Percentiles rank a stretch among this genome's conserved stretches.
phyloP scores from a whole-genome alignment of 345 rosid genomes.

The Lenwebbia sp. region DNA sequence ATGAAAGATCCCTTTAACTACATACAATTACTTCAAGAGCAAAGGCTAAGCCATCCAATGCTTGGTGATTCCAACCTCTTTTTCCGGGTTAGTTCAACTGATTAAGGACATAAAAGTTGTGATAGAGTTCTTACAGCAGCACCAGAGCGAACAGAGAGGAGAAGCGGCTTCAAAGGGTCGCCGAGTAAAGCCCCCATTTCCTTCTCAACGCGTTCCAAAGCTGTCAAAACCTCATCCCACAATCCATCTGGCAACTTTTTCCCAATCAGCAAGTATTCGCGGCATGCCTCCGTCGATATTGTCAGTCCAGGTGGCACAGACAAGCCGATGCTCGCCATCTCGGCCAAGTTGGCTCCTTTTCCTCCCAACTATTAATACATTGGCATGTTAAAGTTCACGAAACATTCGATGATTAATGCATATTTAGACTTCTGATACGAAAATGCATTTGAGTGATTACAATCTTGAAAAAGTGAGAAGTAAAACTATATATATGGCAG shows the following conservation, averaged over 20 bases:
- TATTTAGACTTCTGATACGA: not conserved
- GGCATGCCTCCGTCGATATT: conserved; percentile 92
- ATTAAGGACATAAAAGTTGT: not conserved
- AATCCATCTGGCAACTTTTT: conserved; percentile 53
- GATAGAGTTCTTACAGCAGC: conserved; percentile 65
- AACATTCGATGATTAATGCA: not conserved
- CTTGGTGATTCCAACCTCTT: not conserved
- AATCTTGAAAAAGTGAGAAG: not conserved
- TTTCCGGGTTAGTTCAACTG: not conserved
- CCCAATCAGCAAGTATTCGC: conserved; percentile 55
- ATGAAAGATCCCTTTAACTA: not conserved
- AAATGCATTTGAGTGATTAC: not conserved
- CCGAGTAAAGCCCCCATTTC: conserved; percentile 82
- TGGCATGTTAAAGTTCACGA: not conserved
- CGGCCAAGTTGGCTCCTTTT: conserved; percentile 94
- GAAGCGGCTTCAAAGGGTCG: conserved; percentile 73
- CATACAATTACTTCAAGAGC: not conserved
- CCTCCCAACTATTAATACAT: conserved; percentile 62
- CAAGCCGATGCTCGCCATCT: conserved; percentile 92
- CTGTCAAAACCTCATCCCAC: conserved; percentile 75
- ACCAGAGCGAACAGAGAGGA: conserved; percentile 95
- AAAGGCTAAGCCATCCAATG: not conserved
- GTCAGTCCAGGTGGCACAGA: conserved; percentile 96
- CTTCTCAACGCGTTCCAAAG: conserved; percentile 41
- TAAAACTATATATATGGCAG: not conserved